A percentile compares a stretch with the other conserved stretches of the same genome.
phyloP scores from a whole-genome alignment of 345 rosid species.

The Gossypium herbaceum region DNA sequence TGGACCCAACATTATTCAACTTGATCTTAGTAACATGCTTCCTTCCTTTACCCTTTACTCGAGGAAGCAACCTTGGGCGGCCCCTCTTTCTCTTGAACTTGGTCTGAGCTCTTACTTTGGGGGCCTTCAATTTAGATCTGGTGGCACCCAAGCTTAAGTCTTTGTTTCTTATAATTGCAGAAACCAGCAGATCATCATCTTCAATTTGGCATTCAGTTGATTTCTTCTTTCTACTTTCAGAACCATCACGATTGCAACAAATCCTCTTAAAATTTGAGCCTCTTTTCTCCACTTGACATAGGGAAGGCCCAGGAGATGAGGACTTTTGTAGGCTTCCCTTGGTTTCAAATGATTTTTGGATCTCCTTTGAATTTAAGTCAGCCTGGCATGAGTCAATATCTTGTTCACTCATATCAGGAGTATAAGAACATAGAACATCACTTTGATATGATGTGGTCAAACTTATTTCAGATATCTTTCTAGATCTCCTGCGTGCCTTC shows the following conservation, averaged over 20 bases:
- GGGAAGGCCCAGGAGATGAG: conserved; percentile 18
- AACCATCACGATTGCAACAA: conserved; percentile 20
- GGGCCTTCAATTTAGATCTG: conserved; percentile 43
- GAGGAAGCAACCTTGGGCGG: conserved; percentile 65
- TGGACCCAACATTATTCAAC: conserved; percentile 45
- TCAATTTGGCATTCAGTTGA: conserved; percentile 40
- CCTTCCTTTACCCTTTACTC: conserved; percentile 43
- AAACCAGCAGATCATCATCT: conserved; percentile 62
- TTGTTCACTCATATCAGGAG: conserved; percentile 24
- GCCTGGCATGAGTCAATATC: conserved; percentile 23
- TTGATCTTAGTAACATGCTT: conserved; percentile 38
- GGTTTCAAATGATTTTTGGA: conserved; percentile 21
- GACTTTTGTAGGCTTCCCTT: conserved; percentile 22
- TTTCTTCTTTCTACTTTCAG: conserved; percentile 38
- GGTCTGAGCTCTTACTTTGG: conserved; percentile 39
- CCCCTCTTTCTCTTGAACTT: conserved; percentile 48
- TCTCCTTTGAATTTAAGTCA: conserved; percentile 32
- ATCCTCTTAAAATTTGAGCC: conserved; percentile 16
- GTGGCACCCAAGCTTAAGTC: conserved; percentile 27
- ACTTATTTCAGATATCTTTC: conserved; percentile 59
- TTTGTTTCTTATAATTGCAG: conserved; percentile 55
- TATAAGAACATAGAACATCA: conserved; percentile 24
- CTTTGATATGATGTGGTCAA: conserved; percentile 32
- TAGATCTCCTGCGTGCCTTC: conserved; percentile 63
- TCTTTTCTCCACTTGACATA: conserved; percentile 25